A percentile compares a stretch with the other conserved stretches of the same genome.
These are phyloP conservation scores for Astrothelium macrocarpum DNA, from an alignment of 495 filamentous ascomycete genomes.

Conservation along the genomic window DNA sequence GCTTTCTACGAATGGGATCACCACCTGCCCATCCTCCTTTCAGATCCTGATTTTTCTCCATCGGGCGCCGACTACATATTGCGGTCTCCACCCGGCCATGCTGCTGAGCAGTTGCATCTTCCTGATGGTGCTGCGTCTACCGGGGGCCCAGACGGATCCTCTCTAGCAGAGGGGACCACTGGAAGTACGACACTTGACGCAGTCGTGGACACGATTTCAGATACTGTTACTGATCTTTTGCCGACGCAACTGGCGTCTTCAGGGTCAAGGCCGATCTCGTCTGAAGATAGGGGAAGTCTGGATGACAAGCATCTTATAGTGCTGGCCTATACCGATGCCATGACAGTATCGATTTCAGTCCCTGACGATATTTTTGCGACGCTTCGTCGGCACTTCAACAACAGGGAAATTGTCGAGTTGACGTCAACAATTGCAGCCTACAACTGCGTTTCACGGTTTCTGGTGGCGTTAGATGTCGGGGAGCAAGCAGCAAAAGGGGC, in stretches of 20 bases:
- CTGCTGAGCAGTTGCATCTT: constrained; percentile 85
- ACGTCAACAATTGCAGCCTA: constrained; percentile 50
- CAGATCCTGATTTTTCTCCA: not conserved
- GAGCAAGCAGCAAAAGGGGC: constrained; percentile 14
- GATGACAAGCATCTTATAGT: constrained; percentile 53
- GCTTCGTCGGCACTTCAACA: constrained; percentile 48
- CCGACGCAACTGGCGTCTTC: constrained; percentile 22
- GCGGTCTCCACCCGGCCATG: constrained; percentile 42
- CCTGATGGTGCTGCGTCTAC: too few relatives aligned
- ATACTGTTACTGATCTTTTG: not conserved
- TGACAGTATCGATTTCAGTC: constrained; percentile 58
- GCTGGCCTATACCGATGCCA: constrained; percentile 62
- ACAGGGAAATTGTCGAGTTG: constrained; percentile 67
- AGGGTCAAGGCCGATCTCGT: constrained; percentile 25
- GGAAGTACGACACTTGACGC: constrained; percentile 32
- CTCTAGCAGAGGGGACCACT: not conserved
- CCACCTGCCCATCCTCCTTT: constrained; percentile 50
- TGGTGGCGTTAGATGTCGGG: constrained; percentile 25
- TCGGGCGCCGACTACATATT: not conserved
- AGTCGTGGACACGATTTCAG: constrained; percentile 26
- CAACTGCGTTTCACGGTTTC: constrained; percentile 23
- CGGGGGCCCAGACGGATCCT: too few relatives aligned
- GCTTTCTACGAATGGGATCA: constrained; percentile 75
- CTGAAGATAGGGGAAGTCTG: constrained; percentile 30
- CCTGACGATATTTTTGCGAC: constrained; percentile 51